These are phyloP conservation scores for Metschnikowia lunata DNA, from an alignment of 805 yeast species.

Conservation along the genomic window DNA sequence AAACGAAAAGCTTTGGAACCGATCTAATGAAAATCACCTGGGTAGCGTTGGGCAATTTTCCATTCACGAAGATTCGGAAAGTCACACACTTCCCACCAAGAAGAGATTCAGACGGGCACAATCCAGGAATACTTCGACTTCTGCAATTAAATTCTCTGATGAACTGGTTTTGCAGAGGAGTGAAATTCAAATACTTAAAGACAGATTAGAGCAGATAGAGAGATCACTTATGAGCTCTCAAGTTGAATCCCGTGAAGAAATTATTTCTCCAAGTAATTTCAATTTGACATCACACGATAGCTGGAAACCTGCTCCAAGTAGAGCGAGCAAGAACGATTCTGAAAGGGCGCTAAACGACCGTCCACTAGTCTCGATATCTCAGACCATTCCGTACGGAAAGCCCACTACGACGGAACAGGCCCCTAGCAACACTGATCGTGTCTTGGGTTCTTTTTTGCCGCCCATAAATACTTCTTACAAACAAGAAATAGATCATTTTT, in stretches of 20 bases:
- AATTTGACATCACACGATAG: too few species aligned
- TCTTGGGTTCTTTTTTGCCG: constrained; percentile 1
- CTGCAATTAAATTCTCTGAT: too few species aligned
- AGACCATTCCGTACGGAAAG: too few species aligned
- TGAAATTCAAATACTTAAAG: constrained; percentile 16
- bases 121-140: too few species aligned
- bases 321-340: too few species aligned
- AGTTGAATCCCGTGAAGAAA: neutral
- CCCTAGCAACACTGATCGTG: neutral
- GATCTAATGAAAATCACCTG: neutral
- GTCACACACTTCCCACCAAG: too few species aligned
- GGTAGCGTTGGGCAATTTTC: constrained; percentile 4
- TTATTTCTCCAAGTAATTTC: too few species aligned
- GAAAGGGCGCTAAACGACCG: too few species aligned
- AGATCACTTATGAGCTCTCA: constrained; percentile 8
- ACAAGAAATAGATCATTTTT: neutral
- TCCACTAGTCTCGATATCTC: too few species aligned
- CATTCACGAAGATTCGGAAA: neutral
- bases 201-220: constrained; percentile 15
- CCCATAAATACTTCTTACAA: constrained; percentile 4
- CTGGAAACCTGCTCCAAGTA: too few species aligned
- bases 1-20: neutral
- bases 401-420: too few species aligned
- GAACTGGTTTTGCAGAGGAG: constrained; percentile 1
- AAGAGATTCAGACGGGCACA: too few species aligned